Evolutionary conservation across 2,329 filamentous ascomycete species (phyloP), one percentile per base, ranked within the genome.

Genomic region (Paradendryphiella salina): DNA sequence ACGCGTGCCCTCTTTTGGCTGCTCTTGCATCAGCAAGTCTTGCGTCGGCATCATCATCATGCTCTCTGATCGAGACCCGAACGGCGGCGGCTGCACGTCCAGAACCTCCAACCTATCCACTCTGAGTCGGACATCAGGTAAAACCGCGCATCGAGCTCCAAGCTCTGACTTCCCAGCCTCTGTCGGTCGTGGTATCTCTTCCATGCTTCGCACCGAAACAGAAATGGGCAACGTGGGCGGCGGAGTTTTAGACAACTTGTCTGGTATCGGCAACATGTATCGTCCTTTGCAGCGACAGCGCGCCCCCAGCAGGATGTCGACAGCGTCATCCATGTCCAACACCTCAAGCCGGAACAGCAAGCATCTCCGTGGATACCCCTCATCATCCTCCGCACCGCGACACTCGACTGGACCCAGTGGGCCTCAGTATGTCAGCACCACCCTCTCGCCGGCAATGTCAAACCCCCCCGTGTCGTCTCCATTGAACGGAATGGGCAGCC

Each of bases 161-260:
- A 69, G 50, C 50, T 62, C 67, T 23, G 65, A 71, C 54, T 66
- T 61, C 53, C 66, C 65, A 42, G 68, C 65, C 45, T 68, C 71
- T 48, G 52, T 49, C 4, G 47, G 37, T 20, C 73, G 74, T 20
- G 76, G 74, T 33, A 73, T 80, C 52, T 68, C 77, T 65, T 77
- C 75, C 55, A 80, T 80, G 78, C 75, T 80, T 47, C 75, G 76
- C 50, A 79, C 77, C 9, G 75, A 74, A 7, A 80, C 76, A 1
- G 78, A 80, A 59, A 73, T 77, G 40, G 77, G 77, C 42, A 74
- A 78, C 53, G 66, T 80, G 39, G 75, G 71, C 9, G 64, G 70
- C 21, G 26, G 29, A 14, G n/a, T 47, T 5, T 63, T 78, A 5
- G 72, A 73, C 43, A 59, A 66, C 61, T 66, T 65, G 31, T 66